phyloP scores from a whole-genome alignment of 352 stramenopile species.

The Phytophthora gonapodyides region DNA sequence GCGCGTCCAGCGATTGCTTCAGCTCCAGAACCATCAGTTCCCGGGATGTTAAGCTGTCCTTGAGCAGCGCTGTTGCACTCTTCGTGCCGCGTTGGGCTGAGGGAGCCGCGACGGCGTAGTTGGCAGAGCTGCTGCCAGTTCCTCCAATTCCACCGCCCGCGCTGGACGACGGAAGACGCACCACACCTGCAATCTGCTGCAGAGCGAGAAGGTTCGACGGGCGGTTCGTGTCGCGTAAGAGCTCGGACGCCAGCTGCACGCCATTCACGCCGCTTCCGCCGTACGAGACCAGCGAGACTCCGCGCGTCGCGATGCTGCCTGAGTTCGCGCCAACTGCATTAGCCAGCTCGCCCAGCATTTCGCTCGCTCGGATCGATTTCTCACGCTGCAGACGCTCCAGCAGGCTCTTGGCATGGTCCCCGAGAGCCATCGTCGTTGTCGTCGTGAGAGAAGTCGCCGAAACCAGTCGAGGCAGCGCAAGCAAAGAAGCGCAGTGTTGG shows the following conservation, averaged over 20 bases:
- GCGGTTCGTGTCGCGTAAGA: slow-evolving; percentile 88
- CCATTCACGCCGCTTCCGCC: slow-evolving; percentile 82
- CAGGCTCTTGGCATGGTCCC: slow-evolving; percentile 73
- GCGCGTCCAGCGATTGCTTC: slow-evolving; percentile 86
- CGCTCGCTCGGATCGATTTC: slow-evolving; percentile 84
- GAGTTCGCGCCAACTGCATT: slow-evolving; percentile 80
- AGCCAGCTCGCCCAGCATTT: slow-evolving; percentile 85
- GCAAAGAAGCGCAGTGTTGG: slow-evolving; percentile 79
- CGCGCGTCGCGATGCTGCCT: slow-evolving; percentile 64
- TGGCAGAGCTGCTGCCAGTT: slow-evolving; percentile 32
- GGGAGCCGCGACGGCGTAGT: slow-evolving; percentile 37
- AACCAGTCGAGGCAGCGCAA: slow-evolving; percentile 80
- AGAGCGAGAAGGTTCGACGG: slow-evolving; percentile 60
- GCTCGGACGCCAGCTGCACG: slow-evolving; percentile 85
- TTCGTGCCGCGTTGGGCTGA: slow-evolving; percentile 48
- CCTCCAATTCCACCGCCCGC: slow-evolving; percentile 28
- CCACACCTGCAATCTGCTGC: slow-evolving; percentile 45
- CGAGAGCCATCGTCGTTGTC: slow-evolving; percentile 69
- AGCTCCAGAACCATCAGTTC: slow-evolving; percentile 88
- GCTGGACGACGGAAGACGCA: slow-evolving; percentile 40
- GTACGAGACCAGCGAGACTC: slow-evolving; percentile 83
- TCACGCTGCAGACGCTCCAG: slow-evolving; percentile 79
- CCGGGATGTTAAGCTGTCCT: slow-evolving; percentile 78
- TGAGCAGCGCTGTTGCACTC: slow-evolving; percentile 43
- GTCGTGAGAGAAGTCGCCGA: slow-evolving; percentile 79